These are phyloP conservation scores for Xylaria sp. DNA, from an alignment of 2,329 filamentous ascomycete species.

Conservation along the genomic window DNA sequence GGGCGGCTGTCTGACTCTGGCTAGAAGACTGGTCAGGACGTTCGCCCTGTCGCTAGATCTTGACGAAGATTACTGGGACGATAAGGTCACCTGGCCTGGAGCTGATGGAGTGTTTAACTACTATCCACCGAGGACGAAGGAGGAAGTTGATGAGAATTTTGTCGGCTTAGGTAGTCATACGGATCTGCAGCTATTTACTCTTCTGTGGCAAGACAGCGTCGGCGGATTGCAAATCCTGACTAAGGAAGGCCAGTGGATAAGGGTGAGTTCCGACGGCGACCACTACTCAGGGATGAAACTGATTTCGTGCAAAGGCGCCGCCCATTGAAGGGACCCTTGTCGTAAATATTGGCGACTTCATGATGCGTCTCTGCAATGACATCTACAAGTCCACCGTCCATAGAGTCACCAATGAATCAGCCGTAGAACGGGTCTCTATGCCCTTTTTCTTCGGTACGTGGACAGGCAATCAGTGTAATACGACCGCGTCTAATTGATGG, in stretches of 20 bases:
- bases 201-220: conserved; percentile 50
- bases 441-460: conserved; percentile 57
- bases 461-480: neutral
- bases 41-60: conserved; percentile 60
- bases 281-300: conserved; percentile 5
- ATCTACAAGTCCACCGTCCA: conserved; percentile 55
- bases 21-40: conserved; percentile 52
- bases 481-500: neutral
- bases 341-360: conserved; percentile 56
- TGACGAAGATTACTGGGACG: conserved; percentile 58
- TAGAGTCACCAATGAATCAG: conserved; percentile 49
- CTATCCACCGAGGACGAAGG: conserved; percentile 38
- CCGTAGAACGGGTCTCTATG: conserved; percentile 52
- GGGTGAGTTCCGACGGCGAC: conserved; percentile 27
- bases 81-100: conserved; percentile 55
- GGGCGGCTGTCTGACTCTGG: conserved; percentile 50
- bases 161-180: conserved; percentile 55
- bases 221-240: conserved; percentile 49
- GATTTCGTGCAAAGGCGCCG: conserved; percentile 33
- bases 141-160: conserved; percentile 29
- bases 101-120: conserved; percentile 47
- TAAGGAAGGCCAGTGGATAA: conserved; percentile 47
- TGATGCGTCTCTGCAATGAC: conserved; percentile 55
- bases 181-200: conserved; percentile 56
- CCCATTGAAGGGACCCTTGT: conserved; percentile 52